Percentiles rank a stretch among this genome's conserved stretches.
Conservation (phyloP, 495 filamentous ascomycete genomes). For the Aspergillus kassunensis region DNA sequence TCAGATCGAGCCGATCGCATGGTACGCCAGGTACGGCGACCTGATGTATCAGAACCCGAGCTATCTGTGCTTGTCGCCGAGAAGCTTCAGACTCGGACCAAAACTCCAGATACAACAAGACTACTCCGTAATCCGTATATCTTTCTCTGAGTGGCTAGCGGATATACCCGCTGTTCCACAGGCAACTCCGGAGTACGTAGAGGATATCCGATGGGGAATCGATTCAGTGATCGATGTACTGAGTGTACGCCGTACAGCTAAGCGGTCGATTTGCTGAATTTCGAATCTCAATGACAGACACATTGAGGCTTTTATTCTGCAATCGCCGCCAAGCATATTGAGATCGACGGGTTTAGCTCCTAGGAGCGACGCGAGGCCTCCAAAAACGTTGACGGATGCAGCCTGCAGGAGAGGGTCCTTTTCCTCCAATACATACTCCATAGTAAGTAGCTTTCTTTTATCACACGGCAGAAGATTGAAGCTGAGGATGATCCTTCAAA, state of each 20-base stretch:
- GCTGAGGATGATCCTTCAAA: background rate
- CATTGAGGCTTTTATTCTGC: background rate
- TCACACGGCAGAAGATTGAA: too few relatives aligned
- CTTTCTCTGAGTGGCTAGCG: background rate
- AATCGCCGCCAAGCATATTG: background rate
- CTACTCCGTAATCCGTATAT: background rate
- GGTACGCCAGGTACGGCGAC: too few relatives aligned
- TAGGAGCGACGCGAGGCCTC: too few relatives aligned
- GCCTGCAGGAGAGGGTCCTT: too few relatives aligned
- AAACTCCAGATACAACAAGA: background rate
- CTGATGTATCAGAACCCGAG: background rate
- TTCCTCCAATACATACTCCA: too few relatives aligned
- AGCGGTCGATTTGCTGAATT: too few relatives aligned
- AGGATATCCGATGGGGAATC: too few relatives aligned
- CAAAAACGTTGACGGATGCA: too few relatives aligned
- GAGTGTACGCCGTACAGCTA: too few relatives aligned
- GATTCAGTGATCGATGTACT: too few relatives aligned
- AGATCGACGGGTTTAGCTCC: background rate
- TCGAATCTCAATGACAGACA: too few relatives aligned
- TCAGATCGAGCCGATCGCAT: background rate
- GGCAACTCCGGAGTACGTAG: background rate
- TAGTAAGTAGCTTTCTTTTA: too few relatives aligned
- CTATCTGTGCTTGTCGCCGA: background rate
- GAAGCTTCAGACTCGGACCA: background rate
- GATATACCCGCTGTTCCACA: conserved; percentile 1